Evolutionary conservation across 2,329 filamentous ascomycete species (phyloP), one percentile per base, ranked within the genome.

Genomic region (Clarireedia sp.): DNA sequence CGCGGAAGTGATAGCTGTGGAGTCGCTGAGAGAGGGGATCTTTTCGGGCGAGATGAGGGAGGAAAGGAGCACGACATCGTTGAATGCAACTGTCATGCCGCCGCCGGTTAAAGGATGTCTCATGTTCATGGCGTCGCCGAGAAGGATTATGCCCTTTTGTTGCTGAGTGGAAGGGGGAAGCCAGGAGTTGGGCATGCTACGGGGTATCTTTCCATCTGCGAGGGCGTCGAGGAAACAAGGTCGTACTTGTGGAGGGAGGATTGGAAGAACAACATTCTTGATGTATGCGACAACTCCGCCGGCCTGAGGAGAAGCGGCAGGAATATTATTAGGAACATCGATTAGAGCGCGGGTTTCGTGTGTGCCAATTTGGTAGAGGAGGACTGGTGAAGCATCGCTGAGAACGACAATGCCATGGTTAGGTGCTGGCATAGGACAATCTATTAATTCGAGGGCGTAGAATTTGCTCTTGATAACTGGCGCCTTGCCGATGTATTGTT

Each of bases 41-140:
- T 74, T 72, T 40, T 79, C 73, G 0, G 90, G 90, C 38, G 81
- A 77, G 1, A 99, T 80, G 21, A 96, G 75, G 8, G 86, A 79
- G 0, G 86, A 76, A 24, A 99, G 78, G 1, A 95, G 72, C 10
- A 94, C 79, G 1, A 89, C 91, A 68, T 99, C 94, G 73, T 92
- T 95, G 71, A 99, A 87, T 1, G 90, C 94, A 1, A 97, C 94
- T 0, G 92, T 97, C 94, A 99, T 99, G 64, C 94, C 94, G 62
- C 94, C 94, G 52, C 94, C 94, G 0, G 94, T 99, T 12, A 99
- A 79, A 1, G 94, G 94, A 73, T 99, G 94, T n/a, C 94, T 88
- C 94, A 99, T 99, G 75, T 99, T 99, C 79, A 95, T 86, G 14
- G 94, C 92, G 69, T 99, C 94, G 57, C 94, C 94, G 8, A 97